Evolutionary conservation across 1,284 basidiomycete genomes (phyloP).

Genomic region (Cutaneotrichosporon sp.): DNA sequence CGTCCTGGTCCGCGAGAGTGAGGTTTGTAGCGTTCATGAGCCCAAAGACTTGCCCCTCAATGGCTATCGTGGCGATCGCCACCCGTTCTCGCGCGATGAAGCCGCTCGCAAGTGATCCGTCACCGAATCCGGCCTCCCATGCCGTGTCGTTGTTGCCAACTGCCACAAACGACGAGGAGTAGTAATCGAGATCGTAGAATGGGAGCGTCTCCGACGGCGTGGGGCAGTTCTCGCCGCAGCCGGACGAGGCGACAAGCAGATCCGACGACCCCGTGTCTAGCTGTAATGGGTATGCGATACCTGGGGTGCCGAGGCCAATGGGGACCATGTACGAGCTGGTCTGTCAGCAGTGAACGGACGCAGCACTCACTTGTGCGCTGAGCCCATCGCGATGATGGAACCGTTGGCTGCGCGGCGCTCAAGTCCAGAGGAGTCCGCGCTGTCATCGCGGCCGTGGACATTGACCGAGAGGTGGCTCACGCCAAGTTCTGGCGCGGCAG

Average conservation of each 20-base stretch:
- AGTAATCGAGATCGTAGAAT: constrained; percentile 30
- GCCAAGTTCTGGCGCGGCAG: neutral
- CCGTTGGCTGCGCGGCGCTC: constrained; percentile 4
- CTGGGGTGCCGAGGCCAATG: constrained; percentile 36
- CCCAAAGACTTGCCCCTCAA: constrained; percentile 32
- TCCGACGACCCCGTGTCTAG: constrained; percentile 44
- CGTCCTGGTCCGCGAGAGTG: constrained; percentile 39
- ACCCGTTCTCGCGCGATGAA: constrained; percentile 36
- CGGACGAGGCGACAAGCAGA: constrained; percentile 37
- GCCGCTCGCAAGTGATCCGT: constrained; percentile 31
- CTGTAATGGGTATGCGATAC: constrained; percentile 38
- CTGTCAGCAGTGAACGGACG: neutral
- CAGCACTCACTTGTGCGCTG: constrained; percentile 4
- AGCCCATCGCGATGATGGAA: constrained; percentile 10
- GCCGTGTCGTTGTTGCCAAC: constrained; percentile 29
- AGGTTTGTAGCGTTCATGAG: constrained; percentile 46
- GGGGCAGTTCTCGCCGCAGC: constrained; percentile 34
- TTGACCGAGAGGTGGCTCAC: constrained; percentile 6
- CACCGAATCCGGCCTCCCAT: constrained; percentile 32
- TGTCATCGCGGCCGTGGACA: neutral
- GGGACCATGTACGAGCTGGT: constrained; percentile 38
- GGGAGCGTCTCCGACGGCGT: constrained; percentile 23
- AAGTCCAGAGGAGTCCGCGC: neutral
- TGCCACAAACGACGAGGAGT: constrained; percentile 21
- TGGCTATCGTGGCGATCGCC: constrained; percentile 17